phyloP scores from a whole-genome alignment of 129 eudicot species.

The Heracleum sosnowskyi region DNA sequence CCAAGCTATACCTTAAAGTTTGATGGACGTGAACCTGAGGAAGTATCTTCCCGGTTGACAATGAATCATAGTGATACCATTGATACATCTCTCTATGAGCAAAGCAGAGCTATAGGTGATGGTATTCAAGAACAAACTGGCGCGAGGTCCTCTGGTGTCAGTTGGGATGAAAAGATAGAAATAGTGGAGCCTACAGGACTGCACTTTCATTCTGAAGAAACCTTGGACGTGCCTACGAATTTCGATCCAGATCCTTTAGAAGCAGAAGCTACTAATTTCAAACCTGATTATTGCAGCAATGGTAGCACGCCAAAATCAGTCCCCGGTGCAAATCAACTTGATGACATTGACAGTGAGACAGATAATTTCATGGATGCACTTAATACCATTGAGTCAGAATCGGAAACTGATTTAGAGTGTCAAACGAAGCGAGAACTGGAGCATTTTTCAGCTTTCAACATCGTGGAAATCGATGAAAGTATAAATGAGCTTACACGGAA shows the following conservation, averaged over 20 bases:
- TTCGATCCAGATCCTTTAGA: slow-evolving; percentile 30
- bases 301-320: slow-evolving; percentile 22
- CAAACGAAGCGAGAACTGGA: slow-evolving; percentile 48
- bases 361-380: slow-evolving; percentile 86
- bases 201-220: slow-evolving; percentile 18
- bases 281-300: slow-evolving; percentile 18
- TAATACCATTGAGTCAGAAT: slow-evolving; percentile 78
- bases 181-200: slow-evolving; percentile 34
- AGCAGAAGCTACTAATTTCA: slow-evolving; percentile 22
- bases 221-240: slow-evolving; percentile 21
- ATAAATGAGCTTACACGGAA: slow-evolving; percentile 7
- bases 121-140: slow-evolving; percentile 33
- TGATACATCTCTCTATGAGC: slow-evolving; percentile 33
- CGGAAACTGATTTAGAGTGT: slow-evolving; percentile 62
- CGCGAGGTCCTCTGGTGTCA: slow-evolving; percentile 44
- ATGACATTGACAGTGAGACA: slow-evolving; percentile 80
- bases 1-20: slow-evolving; percentile 47
- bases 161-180: slow-evolving; percentile 78
- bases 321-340: slow-evolving; percentile 30
- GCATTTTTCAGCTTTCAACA: slow-evolving; percentile 22
- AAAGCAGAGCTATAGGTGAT: slow-evolving; percentile 27
- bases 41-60: slow-evolving; percentile 26
- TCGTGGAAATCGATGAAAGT: slow-evolving; percentile 18
- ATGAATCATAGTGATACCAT: slow-evolving; percentile 22
- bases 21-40: slow-evolving; percentile 47